Percentiles rank a stretch among this genome's conserved stretches.
Conservation (phyloP, 164 flowering plant genomes). For the Aristolochia fimbriata region DNA sequence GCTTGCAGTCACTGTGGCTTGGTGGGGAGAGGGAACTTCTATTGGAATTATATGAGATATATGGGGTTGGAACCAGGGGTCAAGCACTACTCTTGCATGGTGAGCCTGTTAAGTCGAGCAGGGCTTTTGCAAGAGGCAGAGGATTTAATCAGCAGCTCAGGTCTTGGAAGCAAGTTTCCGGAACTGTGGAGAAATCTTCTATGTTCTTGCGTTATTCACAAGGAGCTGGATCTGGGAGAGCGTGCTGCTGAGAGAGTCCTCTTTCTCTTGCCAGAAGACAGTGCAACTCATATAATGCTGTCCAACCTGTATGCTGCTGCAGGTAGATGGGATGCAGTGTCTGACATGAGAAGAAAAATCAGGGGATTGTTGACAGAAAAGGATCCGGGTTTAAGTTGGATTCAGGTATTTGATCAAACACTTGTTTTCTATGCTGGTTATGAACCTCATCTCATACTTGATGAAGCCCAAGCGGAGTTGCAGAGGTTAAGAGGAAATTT, state of each 20-base stretch:
- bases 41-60: conserved; percentile 60
- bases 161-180: conserved; percentile 20
- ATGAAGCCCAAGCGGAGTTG: conserved; percentile 32
- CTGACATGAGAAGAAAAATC: conserved; percentile 53
- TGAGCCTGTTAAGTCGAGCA: conserved; percentile 63
- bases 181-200: conserved; percentile 76
- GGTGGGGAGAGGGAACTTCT: conserved; percentile 39
- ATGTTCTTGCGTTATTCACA: conserved; percentile 44
- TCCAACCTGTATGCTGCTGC: conserved; percentile 62
- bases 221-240: conserved; percentile 39
- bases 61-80: conserved; percentile 34
- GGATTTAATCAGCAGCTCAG: conserved; percentile 40
- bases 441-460: conserved; percentile 32
- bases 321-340: conserved; percentile 65
- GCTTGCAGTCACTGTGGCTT: conserved; percentile 76
- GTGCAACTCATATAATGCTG: conserved; percentile 49
- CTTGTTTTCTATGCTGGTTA: conserved; percentile 55
- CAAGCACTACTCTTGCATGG: conserved; percentile 87
- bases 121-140: conserved; percentile 65
- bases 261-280: conserved; percentile 41
- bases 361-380: conserved; percentile 43
- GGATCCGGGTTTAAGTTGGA: conserved; percentile 90
- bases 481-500: conserved; percentile 36
- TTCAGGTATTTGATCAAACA: conserved; percentile 32
- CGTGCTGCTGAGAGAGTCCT: conserved; percentile 56